A percentile compares a stretch with the other conserved stretches of the same genome.
Evolutionary conservation across 1,284 basidiomycete genomes (phyloP).

Genomic region (Waitea zeae): DNA sequence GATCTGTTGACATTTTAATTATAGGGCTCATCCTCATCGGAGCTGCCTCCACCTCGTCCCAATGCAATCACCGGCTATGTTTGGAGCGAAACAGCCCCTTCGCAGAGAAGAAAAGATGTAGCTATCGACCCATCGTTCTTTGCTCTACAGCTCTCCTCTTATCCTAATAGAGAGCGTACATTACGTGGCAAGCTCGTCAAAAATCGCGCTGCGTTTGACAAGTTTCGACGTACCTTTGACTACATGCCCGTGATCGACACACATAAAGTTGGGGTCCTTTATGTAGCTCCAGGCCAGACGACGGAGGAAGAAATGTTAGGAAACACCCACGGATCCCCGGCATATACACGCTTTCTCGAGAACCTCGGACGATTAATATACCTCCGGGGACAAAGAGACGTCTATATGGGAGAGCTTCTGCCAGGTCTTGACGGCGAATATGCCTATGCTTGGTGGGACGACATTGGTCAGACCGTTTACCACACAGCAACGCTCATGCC

Average conservation of each 20-base stretch:
- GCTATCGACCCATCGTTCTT: conserved; percentile 79
- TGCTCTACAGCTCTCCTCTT: conserved; percentile 74
- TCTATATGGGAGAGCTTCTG: conserved; percentile 90
- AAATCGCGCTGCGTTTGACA: conserved; percentile 16
- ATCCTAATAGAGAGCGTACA: conserved; percentile 32
- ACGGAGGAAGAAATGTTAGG: conserved; percentile 76
- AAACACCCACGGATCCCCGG: conserved; percentile 87
- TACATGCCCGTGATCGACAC: conserved; percentile 92
- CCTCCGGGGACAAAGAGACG: conserved; percentile 80
- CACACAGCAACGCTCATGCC: conserved; percentile 99
- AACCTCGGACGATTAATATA: conserved; percentile 82
- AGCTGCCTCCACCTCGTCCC: conserved; percentile 20
- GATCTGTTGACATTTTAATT: no score
- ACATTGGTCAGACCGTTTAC: conserved; percentile 89
- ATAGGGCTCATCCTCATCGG: conserved; percentile 7
- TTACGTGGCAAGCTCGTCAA: conserved; percentile 27
- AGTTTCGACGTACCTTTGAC: conserved; percentile 44
- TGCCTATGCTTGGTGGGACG: conserved; percentile 98
- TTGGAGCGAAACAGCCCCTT: conserved; percentile 73
- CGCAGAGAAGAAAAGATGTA: conserved; percentile 75
- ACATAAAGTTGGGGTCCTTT: conserved; percentile 93
- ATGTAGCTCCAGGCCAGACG: conserved; percentile 85
- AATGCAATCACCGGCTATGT: conserved; percentile 67
- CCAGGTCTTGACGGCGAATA: conserved; percentile 84
- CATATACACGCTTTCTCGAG: conserved; percentile 86